These are phyloP conservation scores for Adansonia grandidieri DNA, from an alignment of 441 rosid species.

Conservation along the genomic window DNA sequence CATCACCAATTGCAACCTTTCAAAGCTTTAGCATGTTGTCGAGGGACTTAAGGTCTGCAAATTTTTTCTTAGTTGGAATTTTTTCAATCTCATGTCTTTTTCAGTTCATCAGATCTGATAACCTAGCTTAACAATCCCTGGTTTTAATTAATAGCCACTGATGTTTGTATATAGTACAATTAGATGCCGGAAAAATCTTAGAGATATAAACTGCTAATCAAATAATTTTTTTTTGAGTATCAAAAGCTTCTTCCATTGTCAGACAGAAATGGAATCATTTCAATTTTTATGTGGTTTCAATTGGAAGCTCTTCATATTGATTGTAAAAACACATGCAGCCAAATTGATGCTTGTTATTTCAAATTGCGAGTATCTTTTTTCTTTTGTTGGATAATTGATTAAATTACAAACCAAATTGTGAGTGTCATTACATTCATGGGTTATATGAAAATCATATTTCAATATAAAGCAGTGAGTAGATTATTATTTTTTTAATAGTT, in stretches of 20 bases:
- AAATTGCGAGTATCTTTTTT: background rate
- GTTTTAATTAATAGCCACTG: background rate
- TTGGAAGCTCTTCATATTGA: background rate
- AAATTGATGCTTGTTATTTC: background rate
- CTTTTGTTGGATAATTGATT: too few relatives aligned
- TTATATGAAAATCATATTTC: slow-evolving; percentile 19
- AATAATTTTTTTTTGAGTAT: background rate
- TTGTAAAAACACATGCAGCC: background rate
- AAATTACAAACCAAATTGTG: too few relatives aligned
- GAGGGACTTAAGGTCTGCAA: background rate
- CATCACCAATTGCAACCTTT: background rate
- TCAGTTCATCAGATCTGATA: slow-evolving; percentile 1
- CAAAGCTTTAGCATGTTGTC: background rate
- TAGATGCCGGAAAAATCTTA: background rate
- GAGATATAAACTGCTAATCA: slow-evolving; percentile 19
- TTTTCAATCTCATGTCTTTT: background rate
- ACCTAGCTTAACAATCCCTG: background rate
- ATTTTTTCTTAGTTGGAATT: background rate
- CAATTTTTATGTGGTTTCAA: slow-evolving; percentile 14
- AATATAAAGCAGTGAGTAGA: background rate
- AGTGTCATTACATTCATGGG: background rate
- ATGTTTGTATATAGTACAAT: background rate
- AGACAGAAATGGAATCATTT: slow-evolving; percentile 9
- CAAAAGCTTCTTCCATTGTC: slow-evolving; percentile 1
- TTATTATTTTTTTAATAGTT: background rate